phyloP scores from a whole-genome alignment of 306 rosid species.

The Gillenia trifoliata region DNA sequence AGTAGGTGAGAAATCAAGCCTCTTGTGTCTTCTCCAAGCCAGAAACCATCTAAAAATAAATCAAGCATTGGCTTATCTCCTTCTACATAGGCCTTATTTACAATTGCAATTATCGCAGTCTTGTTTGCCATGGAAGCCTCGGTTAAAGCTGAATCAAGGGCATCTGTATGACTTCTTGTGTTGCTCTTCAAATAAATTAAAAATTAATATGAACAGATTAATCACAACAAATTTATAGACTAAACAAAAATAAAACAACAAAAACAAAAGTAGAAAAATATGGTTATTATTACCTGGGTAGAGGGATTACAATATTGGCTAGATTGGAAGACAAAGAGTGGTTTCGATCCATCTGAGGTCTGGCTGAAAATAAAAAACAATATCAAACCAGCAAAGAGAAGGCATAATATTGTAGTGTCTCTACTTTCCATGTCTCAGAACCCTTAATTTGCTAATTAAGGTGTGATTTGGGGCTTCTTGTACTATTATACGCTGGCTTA shows the following conservation, averaged over 20 bases:
- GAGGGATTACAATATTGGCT: background rate
- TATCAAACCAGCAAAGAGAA: background rate
- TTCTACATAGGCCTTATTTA: conserved; percentile 30
- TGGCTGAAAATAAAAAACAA: background rate
- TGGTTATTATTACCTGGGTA: background rate
- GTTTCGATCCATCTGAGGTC: background rate
- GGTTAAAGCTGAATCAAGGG: conserved; percentile 16
- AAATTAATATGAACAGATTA: background rate
- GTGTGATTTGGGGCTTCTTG: background rate
- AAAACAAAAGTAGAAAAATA: background rate
- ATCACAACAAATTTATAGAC: background rate
- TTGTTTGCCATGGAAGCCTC: conserved; percentile 19
- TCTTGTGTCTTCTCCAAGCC: conserved; percentile 29
- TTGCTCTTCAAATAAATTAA: background rate
- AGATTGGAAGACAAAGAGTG: background rate
- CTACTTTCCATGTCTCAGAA: background rate
- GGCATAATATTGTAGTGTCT: background rate
- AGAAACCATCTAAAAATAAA: conserved; percentile 23
- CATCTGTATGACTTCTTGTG: background rate
- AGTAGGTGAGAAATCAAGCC: conserved; percentile 23
- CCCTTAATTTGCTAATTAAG: background rate
- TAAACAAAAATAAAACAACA: background rate
- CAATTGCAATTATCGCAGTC: conserved; percentile 15
- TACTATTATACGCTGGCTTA: background rate
- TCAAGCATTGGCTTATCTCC: conserved; percentile 30